Evolutionary conservation across 306 rosid genomes (phyloP).

Genomic region (Prunus fruticosa): DNA sequence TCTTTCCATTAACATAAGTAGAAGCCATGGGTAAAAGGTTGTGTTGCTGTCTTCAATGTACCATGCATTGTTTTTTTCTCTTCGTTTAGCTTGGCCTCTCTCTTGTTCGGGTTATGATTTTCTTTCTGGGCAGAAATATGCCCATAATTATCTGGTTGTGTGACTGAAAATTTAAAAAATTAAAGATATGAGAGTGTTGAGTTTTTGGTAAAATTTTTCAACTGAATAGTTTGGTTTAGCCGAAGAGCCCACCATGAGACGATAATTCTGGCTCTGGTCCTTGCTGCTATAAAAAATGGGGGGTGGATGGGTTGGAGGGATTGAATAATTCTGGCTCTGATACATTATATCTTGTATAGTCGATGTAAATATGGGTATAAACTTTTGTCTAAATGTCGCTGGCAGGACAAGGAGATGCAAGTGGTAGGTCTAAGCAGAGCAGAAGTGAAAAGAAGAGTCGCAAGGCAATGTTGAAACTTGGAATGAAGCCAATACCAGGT

Average conservation of each 20-base stretch:
- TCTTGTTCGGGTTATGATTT: neutral
- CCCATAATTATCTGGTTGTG: neutral
- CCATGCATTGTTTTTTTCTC: neutral
- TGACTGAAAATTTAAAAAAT: neutral
- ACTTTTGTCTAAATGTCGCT: neutral
- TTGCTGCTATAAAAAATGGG: neutral
- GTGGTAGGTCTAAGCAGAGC: constrained; percentile 84
- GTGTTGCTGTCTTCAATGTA: neutral
- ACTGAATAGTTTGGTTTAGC: neutral
- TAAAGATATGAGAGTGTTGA: neutral
- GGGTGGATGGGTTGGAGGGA: neutral
- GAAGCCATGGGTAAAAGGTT: neutral
- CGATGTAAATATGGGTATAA: neutral
- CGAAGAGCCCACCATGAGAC: neutral
- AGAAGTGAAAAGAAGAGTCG: constrained; percentile 92
- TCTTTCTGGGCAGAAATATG: neutral
- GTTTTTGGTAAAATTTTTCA: neutral
- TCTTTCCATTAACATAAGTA: neutral
- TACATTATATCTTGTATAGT: neutral
- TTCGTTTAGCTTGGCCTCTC: neutral
- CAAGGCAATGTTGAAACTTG: constrained; percentile 86
- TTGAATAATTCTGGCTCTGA: no score
- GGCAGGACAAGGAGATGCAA: constrained; percentile 51
- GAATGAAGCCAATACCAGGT: constrained; percentile 76
- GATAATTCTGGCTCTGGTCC: neutral